These are phyloP conservation scores for Starmerella vitae DNA, from an alignment of 805 yeast genomes.

Conservation along the genomic window DNA sequence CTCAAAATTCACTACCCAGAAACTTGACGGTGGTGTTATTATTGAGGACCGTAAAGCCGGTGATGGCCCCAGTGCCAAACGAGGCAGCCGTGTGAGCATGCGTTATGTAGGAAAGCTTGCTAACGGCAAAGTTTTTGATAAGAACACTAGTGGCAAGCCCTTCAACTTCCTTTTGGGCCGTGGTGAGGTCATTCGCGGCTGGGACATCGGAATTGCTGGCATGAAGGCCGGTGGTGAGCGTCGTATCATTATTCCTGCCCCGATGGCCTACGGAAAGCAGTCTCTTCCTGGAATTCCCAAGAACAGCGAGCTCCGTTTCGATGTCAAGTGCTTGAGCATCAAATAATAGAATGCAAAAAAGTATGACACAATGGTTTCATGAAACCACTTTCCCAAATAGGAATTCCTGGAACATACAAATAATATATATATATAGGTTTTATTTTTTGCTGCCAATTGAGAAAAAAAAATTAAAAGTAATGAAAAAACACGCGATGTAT, in stretches of 20 bases:
- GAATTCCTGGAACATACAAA: too few relatives aligned
- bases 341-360: constrained; percentile 55
- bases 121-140: constrained; percentile 93
- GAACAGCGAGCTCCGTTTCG: constrained; percentile 91
- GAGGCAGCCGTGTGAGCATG: constrained; percentile 83
- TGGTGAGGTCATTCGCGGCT: constrained; percentile 97
- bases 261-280: constrained; percentile 92
- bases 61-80: constrained; percentile 75
- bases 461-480: too few relatives aligned
- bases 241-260: constrained; percentile 88
- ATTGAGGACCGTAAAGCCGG: constrained; percentile 88
- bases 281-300: constrained; percentile 95
- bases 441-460: too few relatives aligned
- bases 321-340: constrained; percentile 80
- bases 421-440: too few relatives aligned
- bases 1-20: constrained; percentile 40
- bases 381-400: too few relatives aligned
- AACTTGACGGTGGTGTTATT: constrained; percentile 82
- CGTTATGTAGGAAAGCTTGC: constrained; percentile 95
- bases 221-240: constrained; percentile 99
- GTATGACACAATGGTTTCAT: too few relatives aligned
- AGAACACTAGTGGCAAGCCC: constrained; percentile 95
- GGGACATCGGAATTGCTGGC: constrained; percentile 97
- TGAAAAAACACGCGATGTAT: too few relatives aligned
- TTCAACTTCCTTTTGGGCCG: constrained; percentile 80